Conservation (phyloP, 192 early-diverging fungal species). For the Cladochytrium replicatum region DNA sequence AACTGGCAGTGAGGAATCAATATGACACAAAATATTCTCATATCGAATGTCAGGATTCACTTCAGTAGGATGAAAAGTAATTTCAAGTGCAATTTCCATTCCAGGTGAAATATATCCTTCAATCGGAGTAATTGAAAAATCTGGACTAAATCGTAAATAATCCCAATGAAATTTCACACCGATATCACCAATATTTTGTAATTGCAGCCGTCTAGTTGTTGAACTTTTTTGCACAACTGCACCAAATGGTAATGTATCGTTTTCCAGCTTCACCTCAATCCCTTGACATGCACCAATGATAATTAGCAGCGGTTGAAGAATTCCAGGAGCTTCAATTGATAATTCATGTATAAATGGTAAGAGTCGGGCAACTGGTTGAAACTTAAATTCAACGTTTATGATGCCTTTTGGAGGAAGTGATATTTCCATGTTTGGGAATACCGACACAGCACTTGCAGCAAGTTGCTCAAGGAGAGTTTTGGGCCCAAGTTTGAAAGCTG, state of each 20-base stretch:
- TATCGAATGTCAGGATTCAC: slow-evolving; percentile 46
- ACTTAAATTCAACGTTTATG: slow-evolving; percentile 32
- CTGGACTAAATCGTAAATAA: slow-evolving; percentile 28
- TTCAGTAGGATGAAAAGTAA: slow-evolving; percentile 45
- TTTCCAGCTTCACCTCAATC: slow-evolving; percentile 46
- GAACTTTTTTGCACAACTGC: slow-evolving; percentile 48
- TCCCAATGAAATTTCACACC: slow-evolving; percentile 49
- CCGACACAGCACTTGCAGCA: slow-evolving; percentile 10
- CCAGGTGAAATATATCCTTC: slow-evolving; percentile 57
- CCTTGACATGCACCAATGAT: slow-evolving; percentile 48
- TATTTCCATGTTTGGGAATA: slow-evolving; percentile 19
- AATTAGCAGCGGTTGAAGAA: slow-evolving; percentile 25
- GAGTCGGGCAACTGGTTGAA: slow-evolving; percentile 36
- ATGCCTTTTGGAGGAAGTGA: slow-evolving; percentile 36
- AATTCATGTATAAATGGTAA: slow-evolving; percentile 44
- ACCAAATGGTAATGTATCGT: slow-evolving; percentile 50
- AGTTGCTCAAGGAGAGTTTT: slow-evolving; percentile 24
- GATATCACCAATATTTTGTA: slow-evolving; percentile 50
- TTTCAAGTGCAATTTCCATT: slow-evolving; percentile 49
- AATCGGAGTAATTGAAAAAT: slow-evolving; percentile 46
- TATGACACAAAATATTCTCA: slow-evolving; percentile 36
- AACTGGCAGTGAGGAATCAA: slow-evolving; percentile 35
- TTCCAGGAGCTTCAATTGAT: slow-evolving; percentile 31
- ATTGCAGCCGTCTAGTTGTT: slow-evolving; percentile 38
- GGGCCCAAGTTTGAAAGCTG: slow-evolving; percentile 32